Percentiles rank a stretch among this genome's conserved stretches.
phyloP scores from a whole-genome alignment of 306 rosid species.

The Pachyrhizus erosus region DNA sequence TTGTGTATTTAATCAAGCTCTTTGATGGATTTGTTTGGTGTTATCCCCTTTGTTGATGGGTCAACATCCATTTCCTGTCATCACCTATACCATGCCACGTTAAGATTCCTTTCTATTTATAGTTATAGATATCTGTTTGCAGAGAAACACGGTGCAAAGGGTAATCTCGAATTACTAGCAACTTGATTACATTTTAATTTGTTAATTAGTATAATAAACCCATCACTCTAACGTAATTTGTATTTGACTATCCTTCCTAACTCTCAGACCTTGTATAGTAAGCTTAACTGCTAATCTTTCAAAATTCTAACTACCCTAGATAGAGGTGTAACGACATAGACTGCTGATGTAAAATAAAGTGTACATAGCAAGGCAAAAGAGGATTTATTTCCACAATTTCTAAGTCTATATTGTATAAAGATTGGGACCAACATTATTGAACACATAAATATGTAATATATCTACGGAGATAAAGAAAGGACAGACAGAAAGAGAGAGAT shows the following conservation, averaged over 20 bases:
- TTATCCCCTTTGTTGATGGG: conserved; percentile 82
- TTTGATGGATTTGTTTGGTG: conserved; percentile 77
- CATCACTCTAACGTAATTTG: conserved; percentile 39
- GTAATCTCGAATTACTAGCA: conserved; percentile 26
- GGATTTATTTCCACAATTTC: conserved; percentile 27
- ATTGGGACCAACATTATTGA: conserved; percentile 56
- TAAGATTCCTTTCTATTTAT: conserved; percentile 70
- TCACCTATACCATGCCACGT: conserved; percentile 86
- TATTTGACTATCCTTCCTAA: conserved; percentile 34
- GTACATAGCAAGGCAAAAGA: background rate
- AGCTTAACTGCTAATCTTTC: conserved; percentile 33
- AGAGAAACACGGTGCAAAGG: conserved; percentile 12
- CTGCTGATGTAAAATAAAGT: conserved; percentile 12
- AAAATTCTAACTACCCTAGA: conserved; percentile 38
- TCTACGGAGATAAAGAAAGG: conserved; percentile 26
- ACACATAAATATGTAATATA: conserved; percentile 36
- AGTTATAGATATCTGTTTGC: conserved; percentile 47
- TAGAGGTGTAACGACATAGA: conserved; percentile 4
- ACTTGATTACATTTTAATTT: conserved; percentile 35
- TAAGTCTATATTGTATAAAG: conserved; percentile 27
- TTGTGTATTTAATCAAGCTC: conserved; percentile 48
- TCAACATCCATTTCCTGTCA: conserved; percentile 90
- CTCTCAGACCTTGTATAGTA: conserved; percentile 18
- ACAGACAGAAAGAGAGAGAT: conserved; percentile 44
- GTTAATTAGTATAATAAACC: conserved; percentile 25